A percentile compares a stretch with the other conserved stretches of the same genome.
Evolutionary conservation across 352 stramenopile species (phyloP).

Genomic region (Globisporangium megalacanthum): DNA sequence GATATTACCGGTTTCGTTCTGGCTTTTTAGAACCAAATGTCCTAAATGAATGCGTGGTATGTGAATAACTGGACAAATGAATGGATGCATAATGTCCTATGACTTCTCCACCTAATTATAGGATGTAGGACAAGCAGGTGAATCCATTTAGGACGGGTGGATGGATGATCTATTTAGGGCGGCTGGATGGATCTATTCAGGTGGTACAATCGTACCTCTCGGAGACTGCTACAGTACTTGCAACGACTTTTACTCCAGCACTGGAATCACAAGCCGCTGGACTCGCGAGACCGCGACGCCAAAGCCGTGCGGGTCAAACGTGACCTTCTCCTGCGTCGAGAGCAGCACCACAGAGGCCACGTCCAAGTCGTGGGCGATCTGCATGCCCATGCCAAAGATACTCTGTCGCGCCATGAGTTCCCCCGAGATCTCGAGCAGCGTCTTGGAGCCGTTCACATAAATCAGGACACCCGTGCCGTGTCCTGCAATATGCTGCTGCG

Average conservation of each 20-base stretch:
- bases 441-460: constrained; percentile 50
- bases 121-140: no score
- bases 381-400: constrained; percentile 80
- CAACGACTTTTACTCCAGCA: background rate
- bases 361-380: constrained; percentile 56
- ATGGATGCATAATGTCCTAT: no score
- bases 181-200: no score
- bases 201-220: no score
- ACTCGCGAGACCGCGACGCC: constrained; percentile 35
- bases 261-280: constrained; percentile 9
- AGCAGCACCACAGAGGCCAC: constrained; percentile 52
- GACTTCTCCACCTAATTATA: no score
- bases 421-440: constrained; percentile 69
- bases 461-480: constrained; percentile 46
- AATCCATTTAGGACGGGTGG: no score
- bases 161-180: no score
- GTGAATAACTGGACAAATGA: no score
- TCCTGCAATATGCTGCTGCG: constrained; percentile 46
- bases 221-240: no score
- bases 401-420: constrained; percentile 81
- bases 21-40: no score
- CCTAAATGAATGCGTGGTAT: no score
- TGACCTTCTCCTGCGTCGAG: constrained; percentile 20
- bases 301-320: constrained; percentile 69
- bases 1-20: no score